Evolutionary conservation across 352 stramenopile species (phyloP).

Genomic region (Peronospora farinosa): DNA sequence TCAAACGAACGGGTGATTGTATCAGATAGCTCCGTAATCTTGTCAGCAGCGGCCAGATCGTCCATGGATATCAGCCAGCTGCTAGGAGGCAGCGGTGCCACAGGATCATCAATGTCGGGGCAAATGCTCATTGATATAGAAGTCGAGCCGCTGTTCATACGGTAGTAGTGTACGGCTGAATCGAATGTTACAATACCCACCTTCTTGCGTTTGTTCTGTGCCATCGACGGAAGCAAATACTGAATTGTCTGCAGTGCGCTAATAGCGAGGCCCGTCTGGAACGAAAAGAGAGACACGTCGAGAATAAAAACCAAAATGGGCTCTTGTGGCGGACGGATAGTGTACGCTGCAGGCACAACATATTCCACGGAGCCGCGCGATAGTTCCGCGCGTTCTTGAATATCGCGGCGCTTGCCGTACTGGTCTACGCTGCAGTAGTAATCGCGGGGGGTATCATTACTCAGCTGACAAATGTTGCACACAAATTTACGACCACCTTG

Average conservation of each 20-base stretch:
- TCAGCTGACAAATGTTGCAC: conserved; percentile 84
- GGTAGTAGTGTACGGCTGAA: conserved; percentile 79
- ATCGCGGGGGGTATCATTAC: conserved; percentile 78
- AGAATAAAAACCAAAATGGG: conserved; percentile 86
- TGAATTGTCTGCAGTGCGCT: conserved; percentile 69
- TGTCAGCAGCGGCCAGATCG: conserved; percentile 58
- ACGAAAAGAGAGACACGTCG: conserved; percentile 81
- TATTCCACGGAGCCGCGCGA: conserved; percentile 83
- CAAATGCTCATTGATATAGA: conserved; percentile 73
- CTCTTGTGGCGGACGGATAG: conserved; percentile 70
- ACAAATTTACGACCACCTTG: conserved; percentile 80
- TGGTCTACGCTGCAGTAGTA: conserved; percentile 87
- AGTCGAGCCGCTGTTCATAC: conserved; percentile 52
- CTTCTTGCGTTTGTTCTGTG: conserved; percentile 81
- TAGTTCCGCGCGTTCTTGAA: conserved; percentile 74
- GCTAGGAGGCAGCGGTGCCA: conserved; percentile 58
- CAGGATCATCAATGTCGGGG: conserved; percentile 75
- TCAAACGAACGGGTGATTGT: conserved; percentile 68
- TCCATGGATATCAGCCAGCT: conserved; percentile 84
- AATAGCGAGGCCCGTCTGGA: conserved; percentile 61
- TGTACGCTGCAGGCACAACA: conserved; percentile 77
- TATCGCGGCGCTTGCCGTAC: conserved; percentile 74
- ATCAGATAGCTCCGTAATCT: conserved; percentile 60
- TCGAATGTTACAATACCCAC: conserved; percentile 87
- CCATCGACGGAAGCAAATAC: conserved; percentile 67